Base-by-base conservation (phyloP, 1,139 yeast species). In the Blastobotrys persicus region DNA sequence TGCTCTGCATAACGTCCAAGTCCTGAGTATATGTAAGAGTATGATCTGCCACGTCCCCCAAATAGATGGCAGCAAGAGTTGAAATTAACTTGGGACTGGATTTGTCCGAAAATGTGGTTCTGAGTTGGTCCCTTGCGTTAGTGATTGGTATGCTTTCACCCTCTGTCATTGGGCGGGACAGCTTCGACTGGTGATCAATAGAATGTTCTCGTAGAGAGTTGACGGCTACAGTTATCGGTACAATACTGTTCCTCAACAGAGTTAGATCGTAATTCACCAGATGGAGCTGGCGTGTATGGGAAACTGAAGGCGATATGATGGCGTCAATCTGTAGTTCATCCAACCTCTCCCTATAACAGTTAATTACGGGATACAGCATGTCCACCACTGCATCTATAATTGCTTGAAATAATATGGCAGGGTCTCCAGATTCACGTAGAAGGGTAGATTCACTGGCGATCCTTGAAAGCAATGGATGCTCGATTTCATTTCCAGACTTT, bases 321-420 rank as follows among this genome's bases (percentile, higher is more conserved):
- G 78, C 77, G 44, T 77, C 78, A n/a, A 71, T 50, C 55, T 78
- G 81, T 19, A 77, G 69, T 48, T 74, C 78, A 47, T 70, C 71
- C 35, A 79, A 59, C 42, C 78, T 60, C 40, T 73, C 64, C 45
- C 79, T 72, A 60, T 79, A 83, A 7, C 80, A 79, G 1, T 79
- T 69, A n/a, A 85, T 72, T 40, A 84, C 77, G 5, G 80, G 80
- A 55, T 79, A 78, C 1, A 86, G 73, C 51, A 82, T 66, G 60
- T 82, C 83, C 6, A 78, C 81, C 19, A 73, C 65, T 2, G 80
- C 72, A 59, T 79, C 83, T n/a, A 79, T 58, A 7, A 79, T 67
- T 2, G 80, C 78, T 54, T 79, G 81, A 12, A 78, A 65, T 32
- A 79, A 63, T 18, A 77, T 69, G 0, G 79, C 73, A 0, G 80